Evolutionary conservation across 352 stramenopile species (phyloP).

Genomic region (Phytophthora macrochlamydospora): DNA sequence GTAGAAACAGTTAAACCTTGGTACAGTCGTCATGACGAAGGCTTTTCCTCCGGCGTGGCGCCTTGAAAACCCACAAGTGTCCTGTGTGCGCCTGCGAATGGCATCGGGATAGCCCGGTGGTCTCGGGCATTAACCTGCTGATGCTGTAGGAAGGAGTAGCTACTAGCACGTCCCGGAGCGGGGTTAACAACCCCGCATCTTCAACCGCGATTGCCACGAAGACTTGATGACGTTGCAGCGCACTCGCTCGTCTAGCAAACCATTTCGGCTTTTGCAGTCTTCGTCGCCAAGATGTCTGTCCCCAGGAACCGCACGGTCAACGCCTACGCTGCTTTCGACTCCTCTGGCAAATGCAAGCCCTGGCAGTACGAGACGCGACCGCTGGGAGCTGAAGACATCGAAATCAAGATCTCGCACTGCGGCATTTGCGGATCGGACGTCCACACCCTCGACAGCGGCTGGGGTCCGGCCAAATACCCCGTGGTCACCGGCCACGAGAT

Average conservation of each 20-base stretch:
- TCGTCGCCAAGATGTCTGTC: slow-evolving; percentile 2
- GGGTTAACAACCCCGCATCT: not conserved
- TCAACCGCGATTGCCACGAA: not conserved
- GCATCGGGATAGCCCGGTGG: too few relatives aligned
- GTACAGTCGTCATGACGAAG: too few relatives aligned
- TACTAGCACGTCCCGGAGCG: too few relatives aligned
- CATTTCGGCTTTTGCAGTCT: slow-evolving; percentile 8
- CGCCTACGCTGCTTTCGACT: slow-evolving; percentile 39
- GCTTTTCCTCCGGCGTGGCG: too few relatives aligned
- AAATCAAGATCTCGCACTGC: slow-evolving; percentile 16
- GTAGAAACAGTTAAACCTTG: too few relatives aligned
- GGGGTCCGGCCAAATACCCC: slow-evolving; percentile 38
- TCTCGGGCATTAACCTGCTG: too few relatives aligned
- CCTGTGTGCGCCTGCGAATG: too few relatives aligned
- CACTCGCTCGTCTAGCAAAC: not conserved
- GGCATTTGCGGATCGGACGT: slow-evolving; percentile 7
- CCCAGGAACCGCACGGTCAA: slow-evolving; percentile 24
- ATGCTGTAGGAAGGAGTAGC: too few relatives aligned
- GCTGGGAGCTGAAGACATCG: slow-evolving; percentile 10
- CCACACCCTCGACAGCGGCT: slow-evolving; percentile 35
- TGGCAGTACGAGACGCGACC: slow-evolving; percentile 38
- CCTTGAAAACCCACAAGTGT: too few relatives aligned
- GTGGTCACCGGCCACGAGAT: slow-evolving; percentile 39
- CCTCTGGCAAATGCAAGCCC: slow-evolving; percentile 19
- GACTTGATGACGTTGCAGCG: slow-evolving; percentile 1